Percentiles rank a stretch among this genome's conserved stretches.
These are phyloP conservation scores for Rhodofomes roseus DNA, from an alignment of 1,284 basidiomycete genomes.

Conservation along the genomic window DNA sequence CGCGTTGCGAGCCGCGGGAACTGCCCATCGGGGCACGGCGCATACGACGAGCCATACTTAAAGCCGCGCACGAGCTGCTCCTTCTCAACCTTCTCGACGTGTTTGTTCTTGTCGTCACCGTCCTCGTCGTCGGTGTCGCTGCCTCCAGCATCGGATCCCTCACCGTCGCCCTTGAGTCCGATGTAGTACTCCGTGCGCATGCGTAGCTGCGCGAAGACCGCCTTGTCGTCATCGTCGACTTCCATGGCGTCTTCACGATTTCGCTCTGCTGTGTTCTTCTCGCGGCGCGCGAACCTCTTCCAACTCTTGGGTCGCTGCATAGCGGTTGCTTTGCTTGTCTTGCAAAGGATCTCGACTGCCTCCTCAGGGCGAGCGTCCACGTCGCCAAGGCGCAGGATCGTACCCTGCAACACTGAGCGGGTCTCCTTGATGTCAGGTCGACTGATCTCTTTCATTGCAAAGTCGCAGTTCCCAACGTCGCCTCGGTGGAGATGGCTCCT, in stretches of 20 bases:
- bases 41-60: slow-evolving; percentile 90
- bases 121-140: slow-evolving; percentile 21
- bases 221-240: slow-evolving; percentile 23
- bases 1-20: slow-evolving; percentile 70
- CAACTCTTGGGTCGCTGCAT: slow-evolving; percentile 70
- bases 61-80: slow-evolving; percentile 81
- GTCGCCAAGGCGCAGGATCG: slow-evolving; percentile 75
- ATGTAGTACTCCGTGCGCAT: slow-evolving; percentile 9
- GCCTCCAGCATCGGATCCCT: slow-evolving; percentile 20
- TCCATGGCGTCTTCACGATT: slow-evolving; percentile 28
- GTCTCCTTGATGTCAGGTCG: slow-evolving; percentile 66
- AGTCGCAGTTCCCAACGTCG: slow-evolving; percentile 67
- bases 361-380: slow-evolving; percentile 58
- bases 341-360: slow-evolving; percentile 74
- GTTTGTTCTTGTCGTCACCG: slow-evolving; percentile 20
- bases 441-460: slow-evolving; percentile 66
- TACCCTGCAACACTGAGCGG: slow-evolving; percentile 63
- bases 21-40: slow-evolving; percentile 78
- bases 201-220: slow-evolving; percentile 13
- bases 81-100: slow-evolving; percentile 56
- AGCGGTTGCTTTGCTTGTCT: slow-evolving; percentile 82
- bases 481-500: slow-evolving; percentile 41
- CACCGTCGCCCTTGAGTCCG: slow-evolving; percentile 18
- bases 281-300: slow-evolving; percentile 69
- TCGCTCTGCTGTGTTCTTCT: slow-evolving; percentile 24